These are phyloP conservation scores for Knoxdaviesia proteae DNA, from an alignment of 2,329 filamentous ascomycete species.

Conservation along the genomic window DNA sequence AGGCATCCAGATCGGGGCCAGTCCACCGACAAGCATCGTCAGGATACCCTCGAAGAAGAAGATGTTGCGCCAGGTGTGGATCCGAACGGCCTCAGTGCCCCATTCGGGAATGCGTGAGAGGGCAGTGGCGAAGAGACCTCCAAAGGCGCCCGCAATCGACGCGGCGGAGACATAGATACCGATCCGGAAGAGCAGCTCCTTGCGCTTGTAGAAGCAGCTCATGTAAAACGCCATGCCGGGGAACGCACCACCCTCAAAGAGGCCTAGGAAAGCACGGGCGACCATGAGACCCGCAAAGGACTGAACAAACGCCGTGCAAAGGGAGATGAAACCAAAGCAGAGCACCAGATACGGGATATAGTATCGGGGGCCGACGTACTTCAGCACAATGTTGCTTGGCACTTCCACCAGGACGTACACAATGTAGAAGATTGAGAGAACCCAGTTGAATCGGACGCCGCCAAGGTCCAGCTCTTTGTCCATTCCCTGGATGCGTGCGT, in stretches of 20 bases:
- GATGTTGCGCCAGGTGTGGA: constrained; percentile 35
- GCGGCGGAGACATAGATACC: constrained; percentile 34
- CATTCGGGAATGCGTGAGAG: constrained; percentile 28
- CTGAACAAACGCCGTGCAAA: constrained; percentile 31
- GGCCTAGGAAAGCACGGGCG: constrained; percentile 26
- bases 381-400: constrained; percentile 33
- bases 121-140: constrained; percentile 32
- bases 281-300: constrained; percentile 24
- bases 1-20: constrained; percentile 30
- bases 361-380: constrained; percentile 27
- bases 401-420: constrained; percentile 33
- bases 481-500: constrained; percentile 34
- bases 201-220: constrained; percentile 32
- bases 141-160: constrained; percentile 34
- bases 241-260: constrained; percentile 37
- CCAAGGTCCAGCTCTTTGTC: constrained; percentile 22
- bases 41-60: constrained; percentile 42
- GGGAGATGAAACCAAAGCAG: constrained; percentile 31
- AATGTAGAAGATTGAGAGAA: constrained; percentile 36
- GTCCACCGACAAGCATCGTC: constrained; percentile 24
- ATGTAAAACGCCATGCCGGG: constrained; percentile 36
- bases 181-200: constrained; percentile 32
- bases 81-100: constrained; percentile 19
- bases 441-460: constrained; percentile 32
- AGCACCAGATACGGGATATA: constrained; percentile 32